Evolutionary conservation across 139 green algal species (phyloP).

Genomic region (Chlamydomonas schloesseri): DNA sequence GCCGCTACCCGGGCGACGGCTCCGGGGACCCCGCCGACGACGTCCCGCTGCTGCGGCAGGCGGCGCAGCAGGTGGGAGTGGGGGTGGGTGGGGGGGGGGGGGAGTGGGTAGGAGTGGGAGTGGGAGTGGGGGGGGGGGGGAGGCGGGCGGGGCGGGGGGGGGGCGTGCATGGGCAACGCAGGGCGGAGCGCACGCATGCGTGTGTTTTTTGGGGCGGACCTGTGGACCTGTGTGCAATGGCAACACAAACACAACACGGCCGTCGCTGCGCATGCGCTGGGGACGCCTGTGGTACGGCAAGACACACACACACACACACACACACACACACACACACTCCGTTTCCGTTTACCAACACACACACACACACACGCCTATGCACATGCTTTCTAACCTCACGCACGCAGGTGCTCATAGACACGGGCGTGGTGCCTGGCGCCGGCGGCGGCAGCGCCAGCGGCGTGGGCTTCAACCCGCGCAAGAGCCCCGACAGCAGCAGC

Average conservation of each 20-base stretch:
- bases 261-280: too few species aligned
- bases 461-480: slow-evolving; percentile 22
- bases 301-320: too few species aligned
- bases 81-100: background rate
- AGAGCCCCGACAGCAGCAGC: slow-evolving; percentile 11
- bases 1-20: slow-evolving; percentile 42
- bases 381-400: background rate
- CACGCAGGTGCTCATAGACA: slow-evolving; percentile 49
- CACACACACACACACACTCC: too few species aligned
- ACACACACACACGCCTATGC: too few species aligned
- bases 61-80: slow-evolving; percentile 9
- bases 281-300: too few species aligned
- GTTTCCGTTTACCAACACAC: too few species aligned
- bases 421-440: background rate
- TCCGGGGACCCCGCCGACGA: slow-evolving; percentile 75
- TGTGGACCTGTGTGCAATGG: too few species aligned
- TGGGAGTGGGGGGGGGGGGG: background rate
- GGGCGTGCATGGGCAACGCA: too few species aligned
- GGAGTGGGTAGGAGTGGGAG: background rate
- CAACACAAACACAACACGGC: too few species aligned
- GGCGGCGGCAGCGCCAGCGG: background rate
- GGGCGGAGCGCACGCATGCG: too few species aligned
- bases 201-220: too few species aligned
- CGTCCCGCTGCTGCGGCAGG: slow-evolving; percentile 66
- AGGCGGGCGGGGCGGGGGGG: background rate